A percentile compares a stretch with the other conserved stretches of the same genome.
These are phyloP conservation scores for Bipolaris cookei DNA, from an alignment of 2,329 filamentous ascomycete genomes.

Conservation along the genomic window DNA sequence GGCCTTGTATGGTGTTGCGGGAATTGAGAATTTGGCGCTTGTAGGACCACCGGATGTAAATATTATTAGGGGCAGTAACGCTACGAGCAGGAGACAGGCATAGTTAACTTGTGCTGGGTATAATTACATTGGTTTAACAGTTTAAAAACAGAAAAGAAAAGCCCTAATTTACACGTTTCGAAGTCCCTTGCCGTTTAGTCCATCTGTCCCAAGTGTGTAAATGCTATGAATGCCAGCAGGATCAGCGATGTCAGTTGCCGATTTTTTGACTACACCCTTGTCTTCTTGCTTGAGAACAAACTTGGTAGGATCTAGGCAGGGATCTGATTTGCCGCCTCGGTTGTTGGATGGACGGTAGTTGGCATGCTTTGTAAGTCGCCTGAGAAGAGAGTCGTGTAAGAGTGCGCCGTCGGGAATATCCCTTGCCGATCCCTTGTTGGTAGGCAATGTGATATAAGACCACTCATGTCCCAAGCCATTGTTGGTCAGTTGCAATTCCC, in stretches of 20 bases:
- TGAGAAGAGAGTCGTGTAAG: conserved; percentile 2
- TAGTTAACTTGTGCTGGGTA: not conserved
- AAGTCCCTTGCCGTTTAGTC: too few species aligned
- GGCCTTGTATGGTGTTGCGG: conserved; percentile 64
- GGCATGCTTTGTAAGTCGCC: not conserved
- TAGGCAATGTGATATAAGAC: not conserved
- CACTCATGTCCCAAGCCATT: not conserved
- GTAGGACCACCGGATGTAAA: conserved; percentile 33
- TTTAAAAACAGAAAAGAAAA: too few species aligned
- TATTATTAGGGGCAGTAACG: conserved; percentile 21
- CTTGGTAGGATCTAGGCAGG: not conserved
- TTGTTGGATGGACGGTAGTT: not conserved
- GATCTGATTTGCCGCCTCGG: not conserved
- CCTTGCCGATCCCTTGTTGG: not conserved
- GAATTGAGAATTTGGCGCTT: conserved; percentile 62
- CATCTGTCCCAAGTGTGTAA: not conserved
- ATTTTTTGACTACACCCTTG: not conserved
- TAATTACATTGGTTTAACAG: too few species aligned
- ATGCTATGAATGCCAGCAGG: not conserved
- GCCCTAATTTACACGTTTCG: too few species aligned
- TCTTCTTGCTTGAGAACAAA: not conserved
- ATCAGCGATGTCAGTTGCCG: not conserved
- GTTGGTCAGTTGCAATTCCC: not conserved
- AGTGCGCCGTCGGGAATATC: conserved; percentile 1
- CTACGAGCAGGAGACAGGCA: conserved; percentile 3